Evolutionary conservation across 305 asterid genomes (phyloP).

Genomic region (Fraxinus velutina): DNA sequence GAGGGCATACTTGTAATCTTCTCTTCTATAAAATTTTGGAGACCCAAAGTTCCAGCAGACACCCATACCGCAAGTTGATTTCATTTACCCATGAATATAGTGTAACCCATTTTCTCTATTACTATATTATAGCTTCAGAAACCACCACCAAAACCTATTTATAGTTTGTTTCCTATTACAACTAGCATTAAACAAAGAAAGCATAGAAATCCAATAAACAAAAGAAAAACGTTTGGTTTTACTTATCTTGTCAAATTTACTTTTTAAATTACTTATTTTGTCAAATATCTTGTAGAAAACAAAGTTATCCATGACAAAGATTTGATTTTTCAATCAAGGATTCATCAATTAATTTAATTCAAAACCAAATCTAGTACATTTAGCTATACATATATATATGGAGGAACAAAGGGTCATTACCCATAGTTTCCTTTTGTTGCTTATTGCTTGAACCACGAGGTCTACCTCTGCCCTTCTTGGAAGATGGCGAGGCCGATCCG

Average conservation of each 20-base stretch:
- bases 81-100: conserved; percentile 12
- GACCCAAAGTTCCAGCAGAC: conserved; percentile 26
- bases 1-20: conserved; percentile 36
- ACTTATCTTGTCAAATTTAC: not conserved
- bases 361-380: not conserved
- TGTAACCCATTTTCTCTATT: not conserved
- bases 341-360: not conserved
- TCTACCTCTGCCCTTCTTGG: conserved; percentile 50
- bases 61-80: conserved; percentile 5
- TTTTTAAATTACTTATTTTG: not conserved
- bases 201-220: not conserved
- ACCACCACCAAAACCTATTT: conserved; percentile 12
- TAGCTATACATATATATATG: not conserved
- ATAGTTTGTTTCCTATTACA: conserved; percentile 14
- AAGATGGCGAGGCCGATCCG: conserved; percentile 35
- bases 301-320: conserved; percentile 21
- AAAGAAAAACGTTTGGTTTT: not conserved
- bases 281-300: not conserved
- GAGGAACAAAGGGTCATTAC: conserved; percentile 22
- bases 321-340: conserved; percentile 21
- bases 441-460: conserved; percentile 56
- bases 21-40: conserved; percentile 23
- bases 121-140: conserved; percentile 24
- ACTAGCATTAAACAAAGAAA: conserved; percentile 16
- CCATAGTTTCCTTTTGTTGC: conserved; percentile 41